Base-by-base conservation (phyloP, 768 basidiomycete genomes). In the Flagelloscypha sp. region DNA sequence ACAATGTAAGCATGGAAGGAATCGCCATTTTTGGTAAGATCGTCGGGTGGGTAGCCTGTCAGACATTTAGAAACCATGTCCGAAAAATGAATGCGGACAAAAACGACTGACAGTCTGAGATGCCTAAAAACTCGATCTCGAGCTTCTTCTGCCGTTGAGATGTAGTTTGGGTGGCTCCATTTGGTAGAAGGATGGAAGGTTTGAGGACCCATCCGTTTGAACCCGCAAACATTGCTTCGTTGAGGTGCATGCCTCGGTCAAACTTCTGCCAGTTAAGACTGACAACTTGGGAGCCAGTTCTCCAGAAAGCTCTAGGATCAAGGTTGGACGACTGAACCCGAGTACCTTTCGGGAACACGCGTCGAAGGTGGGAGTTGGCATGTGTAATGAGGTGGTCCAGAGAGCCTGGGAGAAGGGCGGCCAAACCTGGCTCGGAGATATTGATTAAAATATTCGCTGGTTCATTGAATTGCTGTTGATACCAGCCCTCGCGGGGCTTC, bases 201-300 rank as follows among this genome's bases (percentile, higher is more conserved):
- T 73, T 74, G 22, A 62, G 50, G 1, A 74, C 66, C 73, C 72
- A 79, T 1, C 76, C 77, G 2, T 54, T 46, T 3, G 63, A 70
- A 0, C 72, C 77, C 0, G 63, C 62, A 46, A 79, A 80, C 66
- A 80, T 63, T 0, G 63, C 77, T 49, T 77, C 79, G 44, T 79
- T 77, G 16, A 80, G 48, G 43, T 75, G 73, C 68, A 74, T 70
- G 2, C 69, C 68, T 1, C 43, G 47, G 46, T 79, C 76, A 44
- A 67, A 75, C n/a, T 57, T 59, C 53, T 79, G 76, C 77, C 77
- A 78, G 43, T 79, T 79, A 27, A 79, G 53, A 24, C 68, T 65
- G 1, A 65, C 67, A 7, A 79, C 59, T 33, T 79, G 78, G 4
- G 73, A 67, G 2, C 78, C 78, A 27, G 56, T 62, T 12, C 66